Evolutionary conservation across 805 yeast species (phyloP), one percentile per base, ranked within the genome.

Genomic region (Hanseniaspora meyeri): DNA sequence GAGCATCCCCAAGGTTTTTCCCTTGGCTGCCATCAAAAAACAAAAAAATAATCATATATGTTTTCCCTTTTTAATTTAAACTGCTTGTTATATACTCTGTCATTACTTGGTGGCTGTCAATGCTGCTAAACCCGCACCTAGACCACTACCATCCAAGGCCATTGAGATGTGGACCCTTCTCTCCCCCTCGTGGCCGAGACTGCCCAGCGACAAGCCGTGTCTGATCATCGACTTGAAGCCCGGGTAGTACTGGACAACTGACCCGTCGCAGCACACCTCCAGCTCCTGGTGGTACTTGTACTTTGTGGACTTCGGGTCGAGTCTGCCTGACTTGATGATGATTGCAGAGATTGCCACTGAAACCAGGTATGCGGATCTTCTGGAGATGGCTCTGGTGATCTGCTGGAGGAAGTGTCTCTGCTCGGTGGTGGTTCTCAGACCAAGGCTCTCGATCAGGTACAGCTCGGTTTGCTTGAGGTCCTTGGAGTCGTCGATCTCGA

Each of bases 111-210:
- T 19, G n/a, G 74, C 72, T 17, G 68, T 72, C 43, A 74, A 66
- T 9, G 96, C 97, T 73, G 96, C 87, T 59, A 91, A 74, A 1
- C 97, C 97, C 48, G 97, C 97, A 61, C 98, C 98, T 46, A 90
- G 96, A 59, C 96, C 96, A 57, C 95, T 84, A 49, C 97, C 97
- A 66, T 93, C 97, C 68, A 87, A 87, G 34, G 97, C 93, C 62
- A 90, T 82, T 60, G 81, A 81, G 59, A 91, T 72, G 62, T 81
- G 84, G 48, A 88, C 74, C 64, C 86, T 81, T 70, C 87, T 80
- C 63, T 81, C 87, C 59, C 83, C 81, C 49, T 85, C 84, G 46
- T 84, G 75, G 57, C 90, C 90, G 45, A 90, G 77, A 61, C 83
- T 81, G 45, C 87, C 78, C 60, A 78, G 66, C 0, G 82, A 74